Conservation (phyloP, 306 rosid species). For the Mucuna pruriens region DNA sequence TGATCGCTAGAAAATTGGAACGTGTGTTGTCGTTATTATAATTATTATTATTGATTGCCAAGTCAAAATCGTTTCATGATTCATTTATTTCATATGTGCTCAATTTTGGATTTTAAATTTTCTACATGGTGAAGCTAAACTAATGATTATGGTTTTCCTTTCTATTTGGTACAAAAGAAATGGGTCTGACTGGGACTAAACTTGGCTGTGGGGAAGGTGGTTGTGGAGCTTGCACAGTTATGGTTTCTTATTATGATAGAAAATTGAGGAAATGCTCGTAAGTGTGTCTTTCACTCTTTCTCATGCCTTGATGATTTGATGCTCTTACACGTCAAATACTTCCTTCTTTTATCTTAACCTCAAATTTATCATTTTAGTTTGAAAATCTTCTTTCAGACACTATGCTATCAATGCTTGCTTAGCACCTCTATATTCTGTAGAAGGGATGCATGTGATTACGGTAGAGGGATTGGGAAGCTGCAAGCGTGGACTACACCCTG, state of each 20-base stretch:
- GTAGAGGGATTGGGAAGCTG: conserved; percentile 89
- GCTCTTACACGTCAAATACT: conserved; percentile 17
- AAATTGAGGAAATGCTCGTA: conserved; percentile 67
- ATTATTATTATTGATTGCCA: not conserved
- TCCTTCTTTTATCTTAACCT: conserved; percentile 28
- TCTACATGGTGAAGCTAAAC: conserved; percentile 30
- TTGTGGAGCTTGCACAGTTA: conserved; percentile 98
- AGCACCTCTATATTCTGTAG: conserved; percentile 92
- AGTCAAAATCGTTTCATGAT: not conserved
- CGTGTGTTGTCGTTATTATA: not conserved
- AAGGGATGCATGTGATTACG: conserved; percentile 96
- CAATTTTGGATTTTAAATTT: conserved; percentile 35
- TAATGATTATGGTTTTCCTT: conserved; percentile 2
- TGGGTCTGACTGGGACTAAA: conserved; percentile 89
- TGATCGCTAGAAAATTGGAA: not conserved
- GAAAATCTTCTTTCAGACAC: conserved; percentile 63
- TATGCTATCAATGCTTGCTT: conserved; percentile 95
- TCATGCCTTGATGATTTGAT: conserved; percentile 18
- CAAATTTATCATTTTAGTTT: conserved; percentile 36
- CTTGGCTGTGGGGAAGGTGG: conserved; percentile 99
- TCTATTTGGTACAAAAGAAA: conserved; percentile 43
- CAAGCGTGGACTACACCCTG: conserved; percentile 85
- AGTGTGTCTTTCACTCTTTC: conserved; percentile 46
- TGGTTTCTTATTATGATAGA: conserved; percentile 80
- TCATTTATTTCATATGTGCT: not conserved